Evolutionary conservation across 1,139 yeast genomes (phyloP), one percentile per base, ranked within the genome.

Genomic region (Pichia sp.): DNA sequence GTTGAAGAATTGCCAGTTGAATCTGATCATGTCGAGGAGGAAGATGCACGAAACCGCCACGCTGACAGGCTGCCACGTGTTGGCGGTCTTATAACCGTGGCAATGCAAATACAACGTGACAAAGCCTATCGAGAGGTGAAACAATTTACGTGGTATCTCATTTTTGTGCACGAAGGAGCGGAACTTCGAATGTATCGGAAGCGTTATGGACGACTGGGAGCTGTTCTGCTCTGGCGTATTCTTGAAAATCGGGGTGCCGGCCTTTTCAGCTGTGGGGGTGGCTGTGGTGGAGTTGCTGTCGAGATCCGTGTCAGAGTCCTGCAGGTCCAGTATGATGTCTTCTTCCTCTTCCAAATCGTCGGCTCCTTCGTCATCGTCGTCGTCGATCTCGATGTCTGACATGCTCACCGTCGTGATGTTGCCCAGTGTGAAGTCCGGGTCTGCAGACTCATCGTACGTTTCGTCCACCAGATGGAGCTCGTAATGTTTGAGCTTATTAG

Each of bases 91-190:
- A 6, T 78, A 74, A 6, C 93, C 93, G 44, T 72, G 67, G 0
- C 87, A 79, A 68, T 91, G 92, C 46, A 89, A 73, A 67, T 80
- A 85, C 44, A 93, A 71, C 1, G 97, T 85, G 49, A 91, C 66
- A 57, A 89, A 77, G 0, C 97, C 99, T 53, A 91, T 89, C 1
- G 95, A 86, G 6, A 93, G 86, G 68, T 93, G 99, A 57, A 93
- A 81, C 5, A 79, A 73, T 69, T 93, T 93, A 63, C 99, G 79
- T 3, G 96, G 95, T 27, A 93, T 76, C 69, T 93, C 99, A 67
- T 93, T 93, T 65, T 87, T 87, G 53, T 67, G 71, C 24, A 68
- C 59, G 38, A 68, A 58, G 30, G 60, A 56, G 31, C 60, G 59
- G 52, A 68, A 68, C 20, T 57, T 57, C 52, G 61, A 59, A 53